phyloP scores from a whole-genome alignment of 2,329 filamentous ascomycete species.

The Neofusicoccum laricinum region DNA sequence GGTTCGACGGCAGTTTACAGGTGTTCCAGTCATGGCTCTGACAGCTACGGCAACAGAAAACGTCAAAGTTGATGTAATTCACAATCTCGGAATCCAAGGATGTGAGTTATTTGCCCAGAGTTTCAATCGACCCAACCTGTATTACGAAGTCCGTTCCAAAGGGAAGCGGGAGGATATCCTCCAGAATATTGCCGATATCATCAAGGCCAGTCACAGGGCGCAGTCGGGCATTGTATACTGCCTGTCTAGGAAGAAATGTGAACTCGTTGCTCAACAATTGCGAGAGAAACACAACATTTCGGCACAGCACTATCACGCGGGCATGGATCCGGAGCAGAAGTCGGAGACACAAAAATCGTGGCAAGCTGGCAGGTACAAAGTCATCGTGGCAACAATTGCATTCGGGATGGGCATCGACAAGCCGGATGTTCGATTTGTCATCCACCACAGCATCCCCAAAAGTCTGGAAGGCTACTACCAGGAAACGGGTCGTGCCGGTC shows the following conservation, averaged over 20 bases:
- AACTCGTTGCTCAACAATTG: conserved; percentile 72
- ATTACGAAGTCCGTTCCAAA: conserved; percentile 80
- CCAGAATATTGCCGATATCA: conserved; percentile 60
- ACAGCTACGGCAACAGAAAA: conserved; percentile 94
- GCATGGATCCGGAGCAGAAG: conserved; percentile 67
- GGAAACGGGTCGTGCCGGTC: conserved; percentile 90
- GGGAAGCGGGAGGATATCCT: conserved; percentile 56
- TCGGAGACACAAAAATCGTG: conserved; percentile 71
- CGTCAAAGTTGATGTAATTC: conserved; percentile 86
- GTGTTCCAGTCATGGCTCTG: conserved; percentile 87
- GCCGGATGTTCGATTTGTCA: conserved; percentile 90
- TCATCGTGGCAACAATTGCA: conserved; percentile 96
- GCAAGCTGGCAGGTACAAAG: conserved; percentile 76
- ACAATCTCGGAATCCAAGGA: conserved; percentile 78
- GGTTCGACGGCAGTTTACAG: conserved; percentile 68
- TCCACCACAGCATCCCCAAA: conserved; percentile 90
- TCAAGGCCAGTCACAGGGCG: conserved; percentile 65
- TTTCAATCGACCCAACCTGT: conserved; percentile 94
- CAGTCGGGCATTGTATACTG: conserved; percentile 93
- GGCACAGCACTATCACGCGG: conserved; percentile 84
- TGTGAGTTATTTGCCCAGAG: conserved; percentile 85
- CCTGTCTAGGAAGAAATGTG: conserved; percentile 78
- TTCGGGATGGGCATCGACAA: conserved; percentile 99
- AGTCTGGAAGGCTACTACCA: conserved; percentile 98
- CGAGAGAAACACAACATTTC: conserved; percentile 60